Conservation (phyloP, 2,329 filamentous ascomycete genomes). For the Ascochyta rabiei region DNA sequence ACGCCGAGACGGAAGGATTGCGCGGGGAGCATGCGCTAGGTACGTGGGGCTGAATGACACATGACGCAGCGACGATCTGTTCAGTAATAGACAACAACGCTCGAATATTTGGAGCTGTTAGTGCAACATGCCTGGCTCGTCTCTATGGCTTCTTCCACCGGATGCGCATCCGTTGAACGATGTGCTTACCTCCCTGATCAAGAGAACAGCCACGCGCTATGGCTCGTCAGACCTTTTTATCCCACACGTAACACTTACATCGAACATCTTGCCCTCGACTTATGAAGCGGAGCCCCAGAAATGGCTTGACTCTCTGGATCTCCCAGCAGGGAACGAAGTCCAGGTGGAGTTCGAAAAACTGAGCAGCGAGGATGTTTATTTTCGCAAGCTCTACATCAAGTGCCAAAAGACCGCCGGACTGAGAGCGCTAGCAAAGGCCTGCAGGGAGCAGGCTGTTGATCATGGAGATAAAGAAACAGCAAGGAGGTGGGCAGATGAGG, state of each 20-base stretch:
- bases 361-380: constrained; percentile 45
- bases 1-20: constrained; percentile 11
- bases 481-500: constrained; percentile 38
- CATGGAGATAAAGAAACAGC: constrained; percentile 30
- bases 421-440: constrained; percentile 33
- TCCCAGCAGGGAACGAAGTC: constrained; percentile 27
- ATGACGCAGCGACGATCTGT: constrained; percentile 8
- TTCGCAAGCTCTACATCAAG: constrained; percentile 48
- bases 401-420: constrained; percentile 41
- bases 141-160: constrained; percentile 53
- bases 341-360: constrained; percentile 38
- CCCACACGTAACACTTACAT: constrained; percentile 52
- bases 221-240: constrained; percentile 47
- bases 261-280: constrained; percentile 36
- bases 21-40: constrained; percentile 6
- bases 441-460: constrained; percentile 36
- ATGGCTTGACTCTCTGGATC: constrained; percentile 45
- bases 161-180: constrained; percentile 37
- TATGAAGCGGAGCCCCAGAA: constrained; percentile 42
- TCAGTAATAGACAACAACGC: neutral
- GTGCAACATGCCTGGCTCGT: constrained; percentile 48
- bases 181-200: constrained; percentile 44
- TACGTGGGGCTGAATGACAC: neutral
- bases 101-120: neutral
- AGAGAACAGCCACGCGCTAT: constrained; percentile 42